phyloP scores from a whole-genome alignment of 306 rosid genomes.

The Phaseolus lunatus region DNA sequence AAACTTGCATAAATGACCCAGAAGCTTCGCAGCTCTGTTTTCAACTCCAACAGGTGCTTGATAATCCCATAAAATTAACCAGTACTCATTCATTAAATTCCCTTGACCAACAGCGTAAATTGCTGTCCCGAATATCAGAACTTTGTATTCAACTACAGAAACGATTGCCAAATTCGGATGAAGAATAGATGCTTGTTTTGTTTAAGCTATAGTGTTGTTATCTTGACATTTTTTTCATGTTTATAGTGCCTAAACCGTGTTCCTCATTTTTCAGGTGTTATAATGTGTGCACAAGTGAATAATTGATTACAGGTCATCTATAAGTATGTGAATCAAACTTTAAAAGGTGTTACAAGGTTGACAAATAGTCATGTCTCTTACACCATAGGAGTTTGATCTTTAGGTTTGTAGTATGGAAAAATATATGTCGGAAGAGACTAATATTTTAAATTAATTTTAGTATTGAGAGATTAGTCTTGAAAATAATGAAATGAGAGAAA shows the following conservation, averaged over 20 bases:
- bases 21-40: slow-evolving; percentile 66
- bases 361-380: too few species aligned
- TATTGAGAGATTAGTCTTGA: too few species aligned
- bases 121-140: slow-evolving; percentile 64
- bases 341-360: background rate
- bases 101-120: slow-evolving; percentile 55
- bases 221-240: background rate
- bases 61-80: slow-evolving; percentile 51
- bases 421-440: too few species aligned
- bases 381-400: too few species aligned
- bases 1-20: slow-evolving; percentile 57
- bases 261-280: background rate
- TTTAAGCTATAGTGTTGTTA: background rate
- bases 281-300: background rate
- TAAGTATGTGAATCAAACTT: background rate
- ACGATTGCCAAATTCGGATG: slow-evolving; percentile 48
- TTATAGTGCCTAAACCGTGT: background rate
- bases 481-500: background rate
- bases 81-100: slow-evolving; percentile 54
- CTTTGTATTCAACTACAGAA: slow-evolving; percentile 60
- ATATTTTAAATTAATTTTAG: too few species aligned
- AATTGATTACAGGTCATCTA: background rate
- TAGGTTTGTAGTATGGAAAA: too few species aligned
- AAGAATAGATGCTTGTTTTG: background rate
- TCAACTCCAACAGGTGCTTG: slow-evolving; percentile 66